Base-by-base conservation (phyloP, 306 rosid genomes). In the Mimosa pudica region DNA sequence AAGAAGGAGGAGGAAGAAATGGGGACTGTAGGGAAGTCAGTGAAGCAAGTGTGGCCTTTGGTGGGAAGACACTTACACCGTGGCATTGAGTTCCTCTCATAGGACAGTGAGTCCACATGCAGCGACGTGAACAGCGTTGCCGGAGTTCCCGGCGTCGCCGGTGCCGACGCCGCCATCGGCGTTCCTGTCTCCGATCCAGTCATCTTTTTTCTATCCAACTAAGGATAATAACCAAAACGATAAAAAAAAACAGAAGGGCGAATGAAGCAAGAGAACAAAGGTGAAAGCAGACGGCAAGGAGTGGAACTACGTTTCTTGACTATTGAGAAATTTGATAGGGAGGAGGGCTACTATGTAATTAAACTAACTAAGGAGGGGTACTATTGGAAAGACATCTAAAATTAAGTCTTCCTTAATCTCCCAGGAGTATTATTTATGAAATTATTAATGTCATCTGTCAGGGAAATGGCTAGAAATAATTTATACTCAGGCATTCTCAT, bases 41-140 rank as follows among this genome's bases (percentile, higher is more conserved):
- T 75, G 84, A 95, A 68, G 88, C 99, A 93, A 33, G 84, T 38
- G 54, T 90, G 79, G 24, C 86, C 87, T 47, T 81, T 90, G 0
- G 75, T 88, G 8, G 99, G 98, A 70, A 93, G 12, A 76, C 98
- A 95, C 84, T 77, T 88, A 84, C 92, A 91, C 73, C 96, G 48
- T 8, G 90, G 88, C 94, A 85, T 87, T 32, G 99, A 90, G 73
- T 89, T 89, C 12, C 96, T 89, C 42, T 90, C 93, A 51, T 91
- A 89, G 0, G 97, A 83, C 44, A 90, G 71, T 1, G 99, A 95
- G 77, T 95, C 98, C 62, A 95, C 89, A 38, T 89, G 84, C 35
- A 84, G 75, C 16, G 92, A 77, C n/a, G 93, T 33, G 72, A 95
- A 89, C 51, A 95, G 84, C 5, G 98, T 97, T 6, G 84, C 88